Percentiles rank a stretch among this genome's conserved stretches.
phyloP scores from a whole-genome alignment of 1,139 yeast species.

The Zygosaccharomyces pseudobailii region DNA sequence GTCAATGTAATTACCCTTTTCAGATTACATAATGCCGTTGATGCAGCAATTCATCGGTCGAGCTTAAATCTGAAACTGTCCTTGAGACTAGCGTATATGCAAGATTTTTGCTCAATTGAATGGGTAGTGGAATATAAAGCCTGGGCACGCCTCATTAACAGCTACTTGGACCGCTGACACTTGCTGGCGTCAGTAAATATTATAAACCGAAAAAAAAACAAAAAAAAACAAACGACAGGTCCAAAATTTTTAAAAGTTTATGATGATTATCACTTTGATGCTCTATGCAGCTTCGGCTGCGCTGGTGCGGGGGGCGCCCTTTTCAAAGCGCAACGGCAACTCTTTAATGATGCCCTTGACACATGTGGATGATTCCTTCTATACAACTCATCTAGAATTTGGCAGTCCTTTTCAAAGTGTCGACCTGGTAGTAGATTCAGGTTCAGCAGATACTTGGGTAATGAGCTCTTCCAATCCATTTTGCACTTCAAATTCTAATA shows the following conservation, averaged over 20 bases:
- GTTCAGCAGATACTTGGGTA: constrained; percentile 68
- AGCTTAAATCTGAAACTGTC: not conserved
- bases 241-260: not conserved
- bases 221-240: not conserved
- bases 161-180: not conserved
- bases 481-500: constrained; percentile 21
- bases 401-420: constrained; percentile 54
- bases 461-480: constrained; percentile 34
- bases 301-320: not conserved
- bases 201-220: not conserved
- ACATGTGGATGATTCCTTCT: constrained; percentile 33
- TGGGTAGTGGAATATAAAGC: not conserved
- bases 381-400: constrained; percentile 42
- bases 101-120: not conserved
- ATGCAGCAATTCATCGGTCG: not conserved
- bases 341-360: constrained; percentile 11
- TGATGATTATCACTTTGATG: not conserved
- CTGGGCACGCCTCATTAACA: not conserved
- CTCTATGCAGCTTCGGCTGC: not conserved
- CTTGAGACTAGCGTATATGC: not conserved
- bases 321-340: not conserved
- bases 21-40: constrained; percentile 3
- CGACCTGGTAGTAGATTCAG: constrained; percentile 56
- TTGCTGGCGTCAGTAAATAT: constrained; percentile 3
- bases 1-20: constrained; percentile 2